Base-by-base conservation (phyloP, 306 rosid genomes). In the Erythrophleum fordii region DNA sequence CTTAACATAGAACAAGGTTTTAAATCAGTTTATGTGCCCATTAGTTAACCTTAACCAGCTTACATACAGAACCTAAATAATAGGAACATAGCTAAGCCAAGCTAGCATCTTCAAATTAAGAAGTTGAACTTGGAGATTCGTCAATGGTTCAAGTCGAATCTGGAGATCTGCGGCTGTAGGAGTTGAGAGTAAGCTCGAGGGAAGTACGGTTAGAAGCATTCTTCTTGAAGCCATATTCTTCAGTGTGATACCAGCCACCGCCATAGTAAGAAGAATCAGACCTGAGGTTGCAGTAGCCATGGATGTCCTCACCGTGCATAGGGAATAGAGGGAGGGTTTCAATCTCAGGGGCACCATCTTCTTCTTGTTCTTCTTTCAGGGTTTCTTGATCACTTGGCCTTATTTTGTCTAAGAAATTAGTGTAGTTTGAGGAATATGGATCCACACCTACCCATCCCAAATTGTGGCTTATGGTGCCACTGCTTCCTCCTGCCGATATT, bases 311-410 rank as follows among this genome's bases (percentile, higher is more conserved):
- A 29, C 88, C 90, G 31, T 91, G 99, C 91, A 93, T 89, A 62
- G 99, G 99, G 69, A 95, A 95, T 42, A 95, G 91, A 17, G 98
- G 97, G 42, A 95, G 99, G 9, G 98, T 95, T 86, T 95, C 98
- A 80, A 93, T 91, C 76, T 90, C 93, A 39, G 78, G 85, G 5
- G 68, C 34, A 23, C 41, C 82, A n/a, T 49, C 53, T 3, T 72
- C 76, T 12, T 41, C 53, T 41, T 82, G 80, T 49, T 82, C 87
- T 45, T 45, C 85, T 69, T 85, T 86, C 14, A 70, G 12, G 53
- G 67, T 79, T 80, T 82, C 91, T 64, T 78, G 72, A 66, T 66
- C 84, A 46, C 13, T 66, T 42, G 88, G 55, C 78, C 80, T 86
- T 74, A 85, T 79, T 75, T 89, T 95, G 60, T 89, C 98, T 71